Evolutionary conservation across 306 rosid genomes (phyloP).

Genomic region (Rosa rugosa): DNA sequence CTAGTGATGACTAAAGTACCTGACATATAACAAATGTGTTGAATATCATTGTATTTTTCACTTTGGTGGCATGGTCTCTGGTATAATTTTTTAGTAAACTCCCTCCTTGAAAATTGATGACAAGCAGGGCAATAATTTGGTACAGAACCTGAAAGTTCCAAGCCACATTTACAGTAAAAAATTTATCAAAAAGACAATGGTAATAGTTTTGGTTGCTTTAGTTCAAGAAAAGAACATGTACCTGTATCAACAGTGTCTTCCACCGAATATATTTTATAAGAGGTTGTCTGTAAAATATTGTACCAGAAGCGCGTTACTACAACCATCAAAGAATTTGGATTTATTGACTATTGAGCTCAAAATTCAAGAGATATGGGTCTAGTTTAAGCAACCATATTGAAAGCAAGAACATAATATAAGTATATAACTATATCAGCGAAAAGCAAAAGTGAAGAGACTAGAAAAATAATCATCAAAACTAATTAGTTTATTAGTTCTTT

Average conservation of each 20-base stretch:
- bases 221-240: constrained; percentile 9
- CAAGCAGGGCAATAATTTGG: constrained; percentile 68
- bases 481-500: background rate
- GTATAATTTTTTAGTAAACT: constrained; percentile 39
- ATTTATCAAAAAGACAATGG: background rate
- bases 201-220: too few relatives aligned
- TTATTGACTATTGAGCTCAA: background rate
- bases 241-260: constrained; percentile 79
- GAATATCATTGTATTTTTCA: constrained; percentile 81
- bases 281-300: constrained; percentile 62
- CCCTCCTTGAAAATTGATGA: constrained; percentile 66
- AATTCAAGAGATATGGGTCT: background rate
- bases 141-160: constrained; percentile 54
- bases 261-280: constrained; percentile 69
- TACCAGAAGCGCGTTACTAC: background rate
- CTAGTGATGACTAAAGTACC: constrained; percentile 38
- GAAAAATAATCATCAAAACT: background rate
- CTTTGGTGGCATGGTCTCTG: constrained; percentile 40
- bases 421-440: background rate
- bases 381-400: background rate
- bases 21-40: constrained; percentile 86
- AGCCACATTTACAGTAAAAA: background rate
- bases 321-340: constrained; percentile 12
- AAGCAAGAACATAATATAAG: background rate
- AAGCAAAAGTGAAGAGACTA: background rate